Percentiles rank a stretch among this genome's conserved stretches.
Evolutionary conservation across 495 filamentous ascomycete genomes (phyloP).

Genomic region (Chlorociboria aeruginascens): DNA sequence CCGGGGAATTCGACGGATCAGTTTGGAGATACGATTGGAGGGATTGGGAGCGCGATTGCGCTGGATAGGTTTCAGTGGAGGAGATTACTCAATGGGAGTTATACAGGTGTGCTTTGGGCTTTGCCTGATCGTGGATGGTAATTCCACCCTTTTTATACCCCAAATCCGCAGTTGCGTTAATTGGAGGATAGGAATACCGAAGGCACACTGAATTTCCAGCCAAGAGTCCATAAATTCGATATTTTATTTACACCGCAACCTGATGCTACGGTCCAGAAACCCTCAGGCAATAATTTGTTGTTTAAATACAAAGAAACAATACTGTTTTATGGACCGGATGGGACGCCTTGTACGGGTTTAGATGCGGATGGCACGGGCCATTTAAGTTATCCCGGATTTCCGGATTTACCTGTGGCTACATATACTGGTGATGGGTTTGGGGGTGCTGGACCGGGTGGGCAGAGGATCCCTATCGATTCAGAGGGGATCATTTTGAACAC

Average conservation of each 20-base stretch:
- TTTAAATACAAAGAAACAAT: constrained; percentile 58
- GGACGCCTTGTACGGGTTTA: constrained; percentile 57
- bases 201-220: constrained; percentile 63
- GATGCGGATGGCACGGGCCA: constrained; percentile 48
- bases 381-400: constrained; percentile 46
- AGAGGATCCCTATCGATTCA: constrained; percentile 49
- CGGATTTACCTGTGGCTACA: constrained; percentile 51
- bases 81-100: constrained; percentile 38
- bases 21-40: constrained; percentile 61
- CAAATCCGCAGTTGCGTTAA: constrained; percentile 7
- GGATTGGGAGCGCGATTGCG: constrained; percentile 56
- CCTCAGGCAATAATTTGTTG: constrained; percentile 50
- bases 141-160: background rate
- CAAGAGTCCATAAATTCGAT: constrained; percentile 60
- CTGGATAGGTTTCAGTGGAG: constrained; percentile 53
- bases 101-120: constrained; percentile 50
- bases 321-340: constrained; percentile 53
- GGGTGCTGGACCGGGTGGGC: constrained; percentile 43
- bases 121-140: constrained; percentile 68
- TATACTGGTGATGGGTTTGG: constrained; percentile 70
- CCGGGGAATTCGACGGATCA: constrained; percentile 50
- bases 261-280: constrained; percentile 39
- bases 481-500: constrained; percentile 58
- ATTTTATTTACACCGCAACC: constrained; percentile 42
- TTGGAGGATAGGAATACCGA: constrained; percentile 43